Evolutionary conservation across 192 early-diverging fungal genomes (phyloP), one percentile per base, ranked within the genome.

Genomic region (Mortierella alpina): DNA sequence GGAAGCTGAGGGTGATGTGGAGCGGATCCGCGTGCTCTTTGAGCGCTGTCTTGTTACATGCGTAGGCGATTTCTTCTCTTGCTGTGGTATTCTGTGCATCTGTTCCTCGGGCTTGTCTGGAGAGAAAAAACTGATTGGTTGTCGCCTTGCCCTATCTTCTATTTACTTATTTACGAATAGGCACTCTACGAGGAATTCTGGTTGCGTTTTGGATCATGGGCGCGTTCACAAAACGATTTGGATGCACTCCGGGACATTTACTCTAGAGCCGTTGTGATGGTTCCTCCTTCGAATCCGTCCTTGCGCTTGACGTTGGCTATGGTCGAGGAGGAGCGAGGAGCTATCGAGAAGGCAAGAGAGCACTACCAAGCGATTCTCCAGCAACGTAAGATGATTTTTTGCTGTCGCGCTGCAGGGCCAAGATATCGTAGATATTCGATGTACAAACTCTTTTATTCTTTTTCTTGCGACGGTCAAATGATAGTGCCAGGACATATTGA

Each of bases 131-230:
- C 31, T 41, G 31, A 68, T 39, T 39, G 18, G 20, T 2, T 46
- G 23, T 47, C 5, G 14, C 13, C 11, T 17, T 50, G 40, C n/a
- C 17, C 20, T 55, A 4, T 46, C 18, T 31, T 31, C 31, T 0
- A 6, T 31, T 53, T 9, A 0, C 1, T 42, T 65, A 40, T 0
- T 22, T 6, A 13, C 1, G 17, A 11, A 22, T 77, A 92, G 91
- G 93, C 93, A 9, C 64, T 92, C 50, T 93, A 94, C 67, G 93
- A 94, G 61, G 93, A 94, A 74, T 94, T 92, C 62, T 94, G 93
- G 93, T 68, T 88, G 67, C 80, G 91, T 41, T 94, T 92, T 83
- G 90, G 86, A 7, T 70, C 87, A 42, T 94, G 84, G 85, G 70
- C 92, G 17, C 63, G 86, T 12, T 74, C 82, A 5, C 61, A 73